Evolutionary conservation across 495 filamentous ascomycete species (phyloP), one percentile per base, ranked within the genome.

Genomic region (Penicillium fimorum): DNA sequence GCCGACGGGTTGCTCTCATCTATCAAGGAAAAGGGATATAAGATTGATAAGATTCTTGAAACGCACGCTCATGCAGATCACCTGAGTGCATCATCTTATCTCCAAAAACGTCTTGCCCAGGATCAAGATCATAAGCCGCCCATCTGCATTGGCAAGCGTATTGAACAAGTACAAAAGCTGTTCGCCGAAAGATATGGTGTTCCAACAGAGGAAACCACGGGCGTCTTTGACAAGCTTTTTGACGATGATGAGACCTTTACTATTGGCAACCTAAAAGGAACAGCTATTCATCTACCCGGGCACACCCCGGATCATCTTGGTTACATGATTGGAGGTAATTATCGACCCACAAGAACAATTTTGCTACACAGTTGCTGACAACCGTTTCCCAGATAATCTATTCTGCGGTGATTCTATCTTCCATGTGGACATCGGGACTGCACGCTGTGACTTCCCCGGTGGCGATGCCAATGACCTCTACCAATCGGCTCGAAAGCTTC

Each of bases 31-130:
- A 57, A 81, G 2, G 71, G 72, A 8, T 85, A 84, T 65, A 73
- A 32, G 9, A 64, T 85, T 43, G 62, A 60, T 2, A 58, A 53
- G 6, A 77, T 87, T 30, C 72, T 87, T 18, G 84, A 87, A 61
- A 85, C 84, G 0, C 83, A 86, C 60, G 76, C 74, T 12, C 84
- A 87, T 60, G 84, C 84, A 42, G 83, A 86, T 68, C 83, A 86
- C 60, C 64, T 85, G n/a, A 85, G 81, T 1, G 77, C 83, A 0
- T 66, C 82, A 0, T 67, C 65, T 5, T 87, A 85, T 55, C 70
- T 87, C 1, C 82, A 83, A 59, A 55, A 49, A 2, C 59, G 64
- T 15, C 74, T 87, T 5, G 54, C 47, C 1, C 47, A 64, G 7
- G 37, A 22, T 0, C 65, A 71, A 43, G 61, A 57, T 11, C 53